These are phyloP conservation scores for Vigna unguiculata DNA, from an alignment of 306 rosid genomes.

Conservation along the genomic window DNA sequence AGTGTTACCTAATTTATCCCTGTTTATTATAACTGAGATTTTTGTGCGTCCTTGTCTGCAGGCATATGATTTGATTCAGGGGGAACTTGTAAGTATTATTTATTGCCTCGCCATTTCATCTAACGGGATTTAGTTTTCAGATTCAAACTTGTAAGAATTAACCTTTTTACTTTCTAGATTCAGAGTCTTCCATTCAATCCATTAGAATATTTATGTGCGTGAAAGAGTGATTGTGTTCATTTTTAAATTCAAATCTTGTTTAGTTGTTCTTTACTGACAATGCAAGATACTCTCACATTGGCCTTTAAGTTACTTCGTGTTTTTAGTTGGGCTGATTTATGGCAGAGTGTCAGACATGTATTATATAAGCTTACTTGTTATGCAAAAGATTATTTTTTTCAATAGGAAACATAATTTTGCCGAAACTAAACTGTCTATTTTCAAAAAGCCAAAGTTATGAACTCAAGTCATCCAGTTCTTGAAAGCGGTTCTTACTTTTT, in stretches of 20 bases:
- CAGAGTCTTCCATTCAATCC: conserved; percentile 25
- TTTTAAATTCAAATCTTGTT: conserved; percentile 28
- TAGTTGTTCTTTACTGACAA: conserved; percentile 27
- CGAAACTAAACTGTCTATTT: conserved; percentile 6
- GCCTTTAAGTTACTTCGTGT: not conserved
- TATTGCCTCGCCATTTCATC: conserved; percentile 29
- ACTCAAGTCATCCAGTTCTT: not conserved
- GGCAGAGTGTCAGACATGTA: conserved; percentile 15
- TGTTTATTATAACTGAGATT: conserved; percentile 30
- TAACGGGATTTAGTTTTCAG: not conserved
- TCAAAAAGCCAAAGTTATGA: conserved; percentile 11
- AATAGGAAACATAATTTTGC: not conserved
- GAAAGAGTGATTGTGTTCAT: not conserved
- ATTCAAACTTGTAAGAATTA: conserved; percentile 20
- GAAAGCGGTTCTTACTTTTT: conserved; percentile 20
- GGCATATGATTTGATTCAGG: conserved; percentile 95
- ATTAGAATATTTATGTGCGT: not conserved
- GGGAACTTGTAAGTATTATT: conserved; percentile 77
- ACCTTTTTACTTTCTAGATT: conserved; percentile 8
- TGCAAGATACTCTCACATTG: not conserved
- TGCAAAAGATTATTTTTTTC: not conserved
- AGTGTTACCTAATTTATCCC: not conserved
- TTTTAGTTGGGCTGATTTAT: conserved; percentile 29
- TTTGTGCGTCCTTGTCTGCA: conserved; percentile 48
- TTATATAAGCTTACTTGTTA: not conserved